Conservation (phyloP, 306 rosid genomes). For the Sicyos baderoa region DNA sequence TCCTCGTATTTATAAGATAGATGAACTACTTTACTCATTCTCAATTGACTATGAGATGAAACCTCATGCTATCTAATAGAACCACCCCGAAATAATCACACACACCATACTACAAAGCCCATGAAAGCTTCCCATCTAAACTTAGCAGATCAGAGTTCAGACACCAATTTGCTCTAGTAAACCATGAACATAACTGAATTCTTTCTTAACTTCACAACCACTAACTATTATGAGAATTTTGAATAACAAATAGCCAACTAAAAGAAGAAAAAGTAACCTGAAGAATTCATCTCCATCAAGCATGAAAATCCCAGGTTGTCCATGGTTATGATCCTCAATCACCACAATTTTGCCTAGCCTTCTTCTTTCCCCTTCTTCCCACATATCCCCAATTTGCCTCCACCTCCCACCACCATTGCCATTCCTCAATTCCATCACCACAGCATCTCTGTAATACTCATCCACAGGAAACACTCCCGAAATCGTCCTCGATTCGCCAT, state of each 20-base stretch:
- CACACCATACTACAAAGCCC: not conserved
- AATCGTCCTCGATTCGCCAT: conserved; percentile 66
- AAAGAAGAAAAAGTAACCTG: conserved; percentile 35
- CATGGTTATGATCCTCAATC: conserved; percentile 30
- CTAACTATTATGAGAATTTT: not conserved
- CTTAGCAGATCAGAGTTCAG: not conserved
- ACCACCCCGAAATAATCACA: not conserved
- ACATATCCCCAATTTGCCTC: conserved; percentile 67
- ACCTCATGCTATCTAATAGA: too few species aligned
- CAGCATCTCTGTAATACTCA: conserved; percentile 54
- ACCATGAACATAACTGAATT: not conserved
- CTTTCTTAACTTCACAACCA: not conserved
- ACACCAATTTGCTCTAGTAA: not conserved
- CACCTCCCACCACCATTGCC: conserved; percentile 36
- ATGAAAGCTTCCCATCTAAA: not conserved
- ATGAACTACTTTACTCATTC: too few species aligned
- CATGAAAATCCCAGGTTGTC: conserved; percentile 56
- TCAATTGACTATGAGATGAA: too few species aligned
- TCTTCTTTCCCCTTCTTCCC: conserved; percentile 51
- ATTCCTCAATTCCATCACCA: conserved; percentile 49
- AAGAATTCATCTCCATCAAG: conserved; percentile 58
- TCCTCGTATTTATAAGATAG: too few species aligned
- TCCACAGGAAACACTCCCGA: conserved; percentile 77
- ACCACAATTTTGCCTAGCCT: conserved; percentile 66
- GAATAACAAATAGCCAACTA: not conserved